Percentiles rank a stretch among this genome's conserved stretches.
phyloP scores from a whole-genome alignment of 805 yeast species.

The Metschnikowia aberdeeniae region DNA sequence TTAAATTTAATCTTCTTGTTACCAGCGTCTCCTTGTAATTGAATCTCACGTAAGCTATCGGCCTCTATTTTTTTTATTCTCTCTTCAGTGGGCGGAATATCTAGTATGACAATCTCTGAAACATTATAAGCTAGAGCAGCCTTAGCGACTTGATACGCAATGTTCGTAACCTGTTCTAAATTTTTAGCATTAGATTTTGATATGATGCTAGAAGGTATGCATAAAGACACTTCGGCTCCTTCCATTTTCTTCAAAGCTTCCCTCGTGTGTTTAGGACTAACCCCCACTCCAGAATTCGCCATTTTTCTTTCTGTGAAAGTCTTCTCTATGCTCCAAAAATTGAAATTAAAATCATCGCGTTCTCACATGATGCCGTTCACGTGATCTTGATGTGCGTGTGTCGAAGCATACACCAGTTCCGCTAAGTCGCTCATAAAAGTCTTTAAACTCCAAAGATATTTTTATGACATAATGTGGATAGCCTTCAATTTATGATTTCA shows the following conservation, averaged over 20 bases:
- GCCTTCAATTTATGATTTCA: neutral
- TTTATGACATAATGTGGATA: too few relatives aligned
- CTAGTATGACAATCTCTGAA: conserved; percentile 69
- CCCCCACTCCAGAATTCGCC: conserved; percentile 25
- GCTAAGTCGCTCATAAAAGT: too few relatives aligned
- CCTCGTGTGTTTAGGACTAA: conserved; percentile 21
- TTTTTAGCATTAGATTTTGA: conserved; percentile 52
- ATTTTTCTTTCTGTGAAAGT: neutral
- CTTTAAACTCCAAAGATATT: neutral
- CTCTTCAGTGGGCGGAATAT: conserved; percentile 36
- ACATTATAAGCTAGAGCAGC: conserved; percentile 67
- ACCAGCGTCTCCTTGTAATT: conserved; percentile 22
- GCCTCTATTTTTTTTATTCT: conserved; percentile 16
- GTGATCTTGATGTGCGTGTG: neutral
- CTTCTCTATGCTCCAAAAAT: neutral
- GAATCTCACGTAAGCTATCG: conserved; percentile 18
- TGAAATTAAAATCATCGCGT: conserved; percentile 1
- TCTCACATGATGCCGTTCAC: neutral
- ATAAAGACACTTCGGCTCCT: conserved; percentile 42
- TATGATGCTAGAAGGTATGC: conserved; percentile 70
- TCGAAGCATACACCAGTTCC: neutral
- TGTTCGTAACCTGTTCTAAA: conserved; percentile 67
- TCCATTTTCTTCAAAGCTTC: conserved; percentile 26
- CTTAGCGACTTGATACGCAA: conserved; percentile 76
- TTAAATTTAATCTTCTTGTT: conserved; percentile 31